Evolutionary conservation across 2,329 filamentous ascomycete species (phyloP).

Genomic region (Pezicula neosporulosa): DNA sequence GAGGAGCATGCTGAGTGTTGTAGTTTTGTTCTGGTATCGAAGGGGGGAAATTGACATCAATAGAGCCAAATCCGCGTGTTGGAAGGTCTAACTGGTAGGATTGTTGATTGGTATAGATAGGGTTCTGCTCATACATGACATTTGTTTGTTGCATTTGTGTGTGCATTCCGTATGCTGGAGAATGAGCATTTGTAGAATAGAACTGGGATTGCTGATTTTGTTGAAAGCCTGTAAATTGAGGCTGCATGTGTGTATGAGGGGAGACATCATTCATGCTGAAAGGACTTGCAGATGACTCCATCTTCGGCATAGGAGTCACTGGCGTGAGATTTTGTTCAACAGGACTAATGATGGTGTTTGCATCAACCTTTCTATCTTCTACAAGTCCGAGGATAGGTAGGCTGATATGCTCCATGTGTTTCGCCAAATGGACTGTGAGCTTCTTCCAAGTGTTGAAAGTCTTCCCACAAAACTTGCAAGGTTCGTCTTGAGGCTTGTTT

Average conservation of each 20-base stretch:
- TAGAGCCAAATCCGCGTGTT: conserved; percentile 12
- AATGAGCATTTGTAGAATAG: conserved; percentile 12
- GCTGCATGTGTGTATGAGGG: conserved; percentile 16
- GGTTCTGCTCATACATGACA: conserved; percentile 12
- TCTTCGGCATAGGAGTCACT: conserved; percentile 21
- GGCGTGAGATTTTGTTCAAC: conserved; percentile 42
- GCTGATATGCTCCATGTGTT: conserved; percentile 91
- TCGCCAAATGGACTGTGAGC: conserved; percentile 85
- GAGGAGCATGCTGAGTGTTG: conserved; percentile 9
- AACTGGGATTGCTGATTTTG: conserved; percentile 9
- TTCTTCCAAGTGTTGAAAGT: conserved; percentile 86
- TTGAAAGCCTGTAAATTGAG: conserved; percentile 17
- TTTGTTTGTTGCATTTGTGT: conserved; percentile 11
- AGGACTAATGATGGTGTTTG: conserved; percentile 65
- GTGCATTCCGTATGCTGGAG: conserved; percentile 14
- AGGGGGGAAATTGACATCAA: conserved; percentile 15
- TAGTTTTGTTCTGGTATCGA: conserved; percentile 16
- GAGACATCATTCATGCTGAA: conserved; percentile 21
- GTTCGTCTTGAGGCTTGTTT: conserved; percentile 66
- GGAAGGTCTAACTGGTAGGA: conserved; percentile 14
- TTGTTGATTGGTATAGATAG: conserved; percentile 13
- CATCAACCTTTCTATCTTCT: conserved; percentile 46
- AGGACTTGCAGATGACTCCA: conserved; percentile 20
- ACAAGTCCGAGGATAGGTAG: conserved; percentile 71
- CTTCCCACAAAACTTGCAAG: conserved; percentile 84